Percentiles rank a stretch among this genome's conserved stretches.
Evolutionary conservation across 768 basidiomycete species (phyloP).

Genomic region (Pulveroboletus ravenelii): DNA sequence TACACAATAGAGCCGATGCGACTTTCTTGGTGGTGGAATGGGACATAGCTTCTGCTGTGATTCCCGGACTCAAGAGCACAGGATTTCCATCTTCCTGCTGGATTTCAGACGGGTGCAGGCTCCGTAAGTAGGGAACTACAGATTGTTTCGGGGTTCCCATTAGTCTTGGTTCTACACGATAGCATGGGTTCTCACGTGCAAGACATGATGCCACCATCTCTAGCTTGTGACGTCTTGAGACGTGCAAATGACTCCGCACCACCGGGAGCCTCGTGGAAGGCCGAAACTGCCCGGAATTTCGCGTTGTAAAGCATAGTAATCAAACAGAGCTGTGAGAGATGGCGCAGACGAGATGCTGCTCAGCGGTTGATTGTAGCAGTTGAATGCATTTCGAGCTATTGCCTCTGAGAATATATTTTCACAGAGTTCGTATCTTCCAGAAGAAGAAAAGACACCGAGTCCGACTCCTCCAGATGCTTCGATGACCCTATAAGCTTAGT

Average conservation of each 20-base stretch:
- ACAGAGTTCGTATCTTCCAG: not conserved
- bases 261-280: not conserved
- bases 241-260: not conserved
- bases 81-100: too few relatives aligned
- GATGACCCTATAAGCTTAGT: not conserved
- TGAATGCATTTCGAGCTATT: conserved; percentile 15
- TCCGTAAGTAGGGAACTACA: too few relatives aligned
- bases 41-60: too few relatives aligned
- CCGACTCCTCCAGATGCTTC: not conserved
- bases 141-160: conserved; percentile 16
- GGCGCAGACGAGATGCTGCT: conserved; percentile 3
- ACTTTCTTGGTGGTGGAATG: too few relatives aligned
- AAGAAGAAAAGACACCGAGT: not conserved
- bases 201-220: not conserved
- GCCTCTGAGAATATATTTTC: not conserved
- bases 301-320: conserved; percentile 14
- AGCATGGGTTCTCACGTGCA: conserved; percentile 11
- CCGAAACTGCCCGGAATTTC: conserved; percentile 25
- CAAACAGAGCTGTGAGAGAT: conserved; percentile 20
- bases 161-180: conserved; percentile 5
- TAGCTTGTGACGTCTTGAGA: conserved; percentile 4
- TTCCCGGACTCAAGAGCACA: too few relatives aligned
- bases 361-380: conserved; percentile 26
- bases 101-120: too few relatives aligned
- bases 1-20: too few relatives aligned